Conservation (phyloP, 441 rosid species). For the Corymbia citriodora region DNA sequence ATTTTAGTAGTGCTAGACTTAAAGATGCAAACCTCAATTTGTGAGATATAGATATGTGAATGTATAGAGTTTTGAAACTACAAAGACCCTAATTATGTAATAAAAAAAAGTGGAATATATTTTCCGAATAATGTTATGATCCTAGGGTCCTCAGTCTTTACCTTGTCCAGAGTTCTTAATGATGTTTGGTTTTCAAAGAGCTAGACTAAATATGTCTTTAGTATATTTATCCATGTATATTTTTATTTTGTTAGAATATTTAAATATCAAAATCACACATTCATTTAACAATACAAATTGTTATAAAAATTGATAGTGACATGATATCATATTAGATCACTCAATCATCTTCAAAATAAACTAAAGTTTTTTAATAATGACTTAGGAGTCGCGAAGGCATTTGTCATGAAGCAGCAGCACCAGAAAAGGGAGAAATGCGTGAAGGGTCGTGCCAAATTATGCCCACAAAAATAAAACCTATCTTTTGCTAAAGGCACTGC, state of each 20-base stretch:
- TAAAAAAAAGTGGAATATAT: not conserved
- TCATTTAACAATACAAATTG: fast-evolving
- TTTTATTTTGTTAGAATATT: not conserved
- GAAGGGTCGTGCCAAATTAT: not conserved
- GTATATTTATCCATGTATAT: not conserved
- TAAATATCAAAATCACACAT: not conserved
- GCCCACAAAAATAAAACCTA: not conserved
- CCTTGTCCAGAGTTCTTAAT: not conserved
- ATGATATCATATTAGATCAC: too few species aligned
- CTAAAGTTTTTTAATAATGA: not conserved
- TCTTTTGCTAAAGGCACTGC: not conserved
- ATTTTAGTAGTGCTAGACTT: not conserved
- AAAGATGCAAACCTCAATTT: not conserved
- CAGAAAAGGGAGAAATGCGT: not conserved
- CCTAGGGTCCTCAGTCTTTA: not conserved
- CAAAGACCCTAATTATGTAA: not conserved
- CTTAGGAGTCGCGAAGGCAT: not conserved
- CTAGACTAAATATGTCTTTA: not conserved
- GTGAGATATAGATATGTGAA: not conserved
- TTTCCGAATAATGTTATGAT: not conserved
- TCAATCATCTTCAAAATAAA: not conserved
- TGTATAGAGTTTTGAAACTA: not conserved
- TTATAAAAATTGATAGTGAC: fast-evolving
- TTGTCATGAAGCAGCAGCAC: not conserved
- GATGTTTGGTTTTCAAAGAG: not conserved